Evolutionary conservation across 345 rosid genomes (phyloP).

Genomic region (Dipteronia dyeriana): DNA sequence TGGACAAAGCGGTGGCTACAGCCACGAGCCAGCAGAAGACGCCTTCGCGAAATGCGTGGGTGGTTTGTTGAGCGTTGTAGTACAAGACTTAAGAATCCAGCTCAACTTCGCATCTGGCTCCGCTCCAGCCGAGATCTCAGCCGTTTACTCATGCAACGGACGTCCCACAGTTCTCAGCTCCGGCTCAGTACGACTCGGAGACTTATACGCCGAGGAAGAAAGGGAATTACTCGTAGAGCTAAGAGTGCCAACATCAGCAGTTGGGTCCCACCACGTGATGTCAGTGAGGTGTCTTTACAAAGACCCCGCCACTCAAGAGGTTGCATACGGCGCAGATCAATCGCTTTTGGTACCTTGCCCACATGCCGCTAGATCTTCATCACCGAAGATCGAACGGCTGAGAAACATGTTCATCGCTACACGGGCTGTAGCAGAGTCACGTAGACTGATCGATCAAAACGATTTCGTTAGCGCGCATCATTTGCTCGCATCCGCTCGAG

Average conservation of each 20-base stretch:
- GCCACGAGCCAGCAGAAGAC: conserved; percentile 57
- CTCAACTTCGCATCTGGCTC: conserved; percentile 58
- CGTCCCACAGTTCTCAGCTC: conserved; percentile 50
- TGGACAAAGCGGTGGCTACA: conserved; percentile 49
- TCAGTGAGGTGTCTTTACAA: conserved; percentile 62
- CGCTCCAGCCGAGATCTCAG: conserved; percentile 69
- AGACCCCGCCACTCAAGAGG: conserved; percentile 61
- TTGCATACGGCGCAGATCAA: conserved; percentile 52
- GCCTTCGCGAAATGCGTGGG: conserved; percentile 63
- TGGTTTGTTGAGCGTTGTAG: conserved; percentile 63
- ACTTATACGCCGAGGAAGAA: conserved; percentile 78
- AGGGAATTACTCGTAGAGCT: conserved; percentile 75
- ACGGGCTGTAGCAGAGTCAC: conserved; percentile 77
- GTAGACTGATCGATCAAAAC: conserved; percentile 55
- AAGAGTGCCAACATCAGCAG: conserved; percentile 39
- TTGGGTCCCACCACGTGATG: conserved; percentile 46
- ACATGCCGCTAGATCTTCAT: conserved; percentile 49
- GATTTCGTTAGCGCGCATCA: conserved; percentile 69
- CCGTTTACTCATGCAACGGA: conserved; percentile 61
- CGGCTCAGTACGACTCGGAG: conserved; percentile 67
- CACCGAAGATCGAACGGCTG: conserved; percentile 50
- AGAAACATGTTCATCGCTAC: conserved; percentile 59
- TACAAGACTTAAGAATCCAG: conserved; percentile 75
- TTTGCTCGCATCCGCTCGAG: conserved; percentile 71
- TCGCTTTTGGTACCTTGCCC: conserved; percentile 43